Evolutionary conservation across 306 rosid genomes (phyloP).

Genomic region (Senna tora): DNA sequence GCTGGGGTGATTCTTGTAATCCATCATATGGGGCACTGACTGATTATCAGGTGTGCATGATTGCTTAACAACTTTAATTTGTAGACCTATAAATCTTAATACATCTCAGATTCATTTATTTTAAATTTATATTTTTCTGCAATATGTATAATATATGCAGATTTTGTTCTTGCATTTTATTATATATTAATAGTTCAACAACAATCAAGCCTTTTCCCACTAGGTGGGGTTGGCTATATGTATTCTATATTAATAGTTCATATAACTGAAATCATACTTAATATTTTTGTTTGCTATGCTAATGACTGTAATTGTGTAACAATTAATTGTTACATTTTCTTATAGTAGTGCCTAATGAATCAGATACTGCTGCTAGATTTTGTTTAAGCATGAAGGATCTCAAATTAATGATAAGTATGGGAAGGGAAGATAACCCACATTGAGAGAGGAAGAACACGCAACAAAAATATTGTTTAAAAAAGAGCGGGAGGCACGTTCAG

Average conservation of each 20-base stretch:
- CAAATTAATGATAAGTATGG: neutral
- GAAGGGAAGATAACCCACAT: neutral
- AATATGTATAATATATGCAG: conserved; percentile 15
- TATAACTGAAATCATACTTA: neutral
- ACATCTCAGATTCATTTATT: neutral
- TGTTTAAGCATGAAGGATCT: neutral
- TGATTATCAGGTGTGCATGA: conserved; percentile 76
- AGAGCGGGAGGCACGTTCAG: neutral
- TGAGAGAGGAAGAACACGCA: conserved; percentile 1
- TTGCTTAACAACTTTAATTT: conserved; percentile 30
- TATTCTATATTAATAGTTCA: neutral
- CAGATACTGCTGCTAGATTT: neutral
- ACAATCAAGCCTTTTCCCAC: too few relatives aligned
- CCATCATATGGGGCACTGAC: conserved; percentile 88
- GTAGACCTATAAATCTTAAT: neutral
- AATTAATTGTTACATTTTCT: neutral
- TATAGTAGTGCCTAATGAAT: neutral
- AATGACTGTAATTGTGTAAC: neutral
- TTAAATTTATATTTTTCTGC: neutral
- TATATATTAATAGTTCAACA: too few relatives aligned
- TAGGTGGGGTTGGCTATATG: too few relatives aligned
- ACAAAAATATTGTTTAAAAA: neutral
- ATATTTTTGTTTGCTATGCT: neutral
- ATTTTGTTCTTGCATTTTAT: neutral
- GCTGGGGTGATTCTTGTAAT: conserved; percentile 91